Evolutionary conservation across 148 eudicot species (phyloP), one percentile per base, ranked within the genome.

Genomic region (Chenopodium berlandieri): DNA sequence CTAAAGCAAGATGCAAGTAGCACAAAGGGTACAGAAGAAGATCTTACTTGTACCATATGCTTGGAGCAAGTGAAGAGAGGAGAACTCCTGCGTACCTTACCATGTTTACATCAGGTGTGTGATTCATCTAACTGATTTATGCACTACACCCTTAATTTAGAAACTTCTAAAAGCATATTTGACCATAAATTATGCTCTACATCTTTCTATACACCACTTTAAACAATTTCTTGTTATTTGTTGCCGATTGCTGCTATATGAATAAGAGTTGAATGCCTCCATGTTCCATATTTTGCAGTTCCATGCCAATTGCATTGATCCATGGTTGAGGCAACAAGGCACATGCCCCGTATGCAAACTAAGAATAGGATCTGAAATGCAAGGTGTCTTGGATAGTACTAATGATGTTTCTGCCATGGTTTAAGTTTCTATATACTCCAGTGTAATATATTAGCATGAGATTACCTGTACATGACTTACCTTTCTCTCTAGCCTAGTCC

Each of bases 71-170:
- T 83, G 20, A 79, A 87, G 71, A 68, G 75, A 73, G 88, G 91
- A 30, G 91, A 89, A 73, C 86, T 89, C 71, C 85, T 87, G 63
- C 91, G 91, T 40, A 87, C 85, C 82, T 87, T 89, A 87, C 91
- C 88, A 47, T 89, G 91, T 79, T 83, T 89, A 81, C 91, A 89
- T 85, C 91, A 87, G 88, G 91, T 89, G 23, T 32, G 31, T 67
- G 22, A 74, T 75, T 19, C 22, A 14, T 56, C 20, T 56, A 6
- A 14, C 16, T 14, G 19, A 50, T 56, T 79, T 52, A 70, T 74
- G 13, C 34, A 16, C 50, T 17, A 20, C 27, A 22, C 56, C 75
- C 44, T 68, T 17, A 4, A 12, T 68, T 68, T 5, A 44, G 31
- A 72, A 72, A 22, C 50, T 72, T 44, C 11, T 46, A 40, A 7